Conservation (phyloP, 768 basidiomycete genomes). For the Macrocybe gigantea region DNA sequence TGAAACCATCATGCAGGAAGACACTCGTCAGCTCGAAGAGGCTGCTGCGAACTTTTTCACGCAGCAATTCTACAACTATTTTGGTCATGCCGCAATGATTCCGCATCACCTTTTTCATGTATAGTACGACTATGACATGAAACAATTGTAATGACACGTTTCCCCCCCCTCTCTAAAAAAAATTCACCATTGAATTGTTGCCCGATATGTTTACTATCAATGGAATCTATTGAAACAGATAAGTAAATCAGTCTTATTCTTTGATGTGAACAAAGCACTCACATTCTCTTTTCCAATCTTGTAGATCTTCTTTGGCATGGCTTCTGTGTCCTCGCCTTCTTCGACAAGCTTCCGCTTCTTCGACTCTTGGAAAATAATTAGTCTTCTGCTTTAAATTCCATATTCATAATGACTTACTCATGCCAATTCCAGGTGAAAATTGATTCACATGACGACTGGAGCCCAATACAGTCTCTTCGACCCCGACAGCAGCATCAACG, state of each 20-base stretch:
- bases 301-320: too few relatives aligned
- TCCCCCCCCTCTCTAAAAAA: background rate
- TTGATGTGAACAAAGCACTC: background rate
- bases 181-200: background rate
- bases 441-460: too few relatives aligned
- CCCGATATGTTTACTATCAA: conserved; percentile 3
- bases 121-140: background rate
- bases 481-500: too few relatives aligned
- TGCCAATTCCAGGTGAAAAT: too few relatives aligned
- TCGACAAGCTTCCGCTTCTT: too few relatives aligned
- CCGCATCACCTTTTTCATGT: conserved; percentile 2
- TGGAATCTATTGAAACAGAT: background rate
- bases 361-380: too few relatives aligned
- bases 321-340: too few relatives aligned
- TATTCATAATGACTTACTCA: too few relatives aligned
- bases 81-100: conserved; percentile 5
- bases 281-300: background rate
- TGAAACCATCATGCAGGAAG: background rate
- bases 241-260: background rate
- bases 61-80: conserved; percentile 8
- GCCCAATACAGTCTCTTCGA: too few relatives aligned
- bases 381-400: too few relatives aligned
- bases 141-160: background rate
- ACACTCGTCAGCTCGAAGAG: conserved; percentile 3
- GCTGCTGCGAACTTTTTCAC: conserved; percentile 1